These are phyloP conservation scores for Blastobotrys elegans DNA, from an alignment of 1,139 yeast species.

Conservation along the genomic window DNA sequence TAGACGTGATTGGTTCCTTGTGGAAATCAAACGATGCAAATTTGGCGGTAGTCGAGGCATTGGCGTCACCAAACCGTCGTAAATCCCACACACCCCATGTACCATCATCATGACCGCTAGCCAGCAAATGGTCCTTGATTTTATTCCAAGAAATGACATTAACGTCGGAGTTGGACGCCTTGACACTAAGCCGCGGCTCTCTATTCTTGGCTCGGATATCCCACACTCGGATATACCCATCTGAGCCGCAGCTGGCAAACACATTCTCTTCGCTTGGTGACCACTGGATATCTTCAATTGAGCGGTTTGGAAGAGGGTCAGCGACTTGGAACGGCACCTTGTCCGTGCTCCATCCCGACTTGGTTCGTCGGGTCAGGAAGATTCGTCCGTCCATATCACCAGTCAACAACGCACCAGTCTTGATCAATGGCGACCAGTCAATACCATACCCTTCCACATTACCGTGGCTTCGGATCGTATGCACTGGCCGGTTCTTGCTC, in stretches of 20 bases:
- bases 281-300: conserved; percentile 97
- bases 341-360: conserved; percentile 83
- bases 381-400: conserved; percentile 89
- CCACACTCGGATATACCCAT: conserved; percentile 92
- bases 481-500: conserved; percentile 69
- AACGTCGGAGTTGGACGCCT: conserved; percentile 78
- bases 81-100: conserved; percentile 98
- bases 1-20: conserved; percentile 85
- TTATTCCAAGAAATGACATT: conserved; percentile 96
- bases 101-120: conserved; percentile 97
- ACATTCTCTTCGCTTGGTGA: conserved; percentile 87
- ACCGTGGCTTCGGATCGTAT: conserved; percentile 87
- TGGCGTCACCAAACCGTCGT: conserved; percentile 73
- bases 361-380: conserved; percentile 69
- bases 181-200: conserved; percentile 68
- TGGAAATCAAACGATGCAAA: conserved; percentile 92
- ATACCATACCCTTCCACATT: conserved; percentile 95
- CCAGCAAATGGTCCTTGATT: conserved; percentile 70
- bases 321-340: conserved; percentile 61
- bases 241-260: conserved; percentile 89
- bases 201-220: conserved; percentile 92
- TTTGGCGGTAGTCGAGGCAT: conserved; percentile 49
- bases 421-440: conserved; percentile 90
- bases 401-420: conserved; percentile 74
- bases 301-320: conserved; percentile 40